phyloP scores from a whole-genome alignment of 495 filamentous ascomycete genomes.

The Hypoxylon trugodes region DNA sequence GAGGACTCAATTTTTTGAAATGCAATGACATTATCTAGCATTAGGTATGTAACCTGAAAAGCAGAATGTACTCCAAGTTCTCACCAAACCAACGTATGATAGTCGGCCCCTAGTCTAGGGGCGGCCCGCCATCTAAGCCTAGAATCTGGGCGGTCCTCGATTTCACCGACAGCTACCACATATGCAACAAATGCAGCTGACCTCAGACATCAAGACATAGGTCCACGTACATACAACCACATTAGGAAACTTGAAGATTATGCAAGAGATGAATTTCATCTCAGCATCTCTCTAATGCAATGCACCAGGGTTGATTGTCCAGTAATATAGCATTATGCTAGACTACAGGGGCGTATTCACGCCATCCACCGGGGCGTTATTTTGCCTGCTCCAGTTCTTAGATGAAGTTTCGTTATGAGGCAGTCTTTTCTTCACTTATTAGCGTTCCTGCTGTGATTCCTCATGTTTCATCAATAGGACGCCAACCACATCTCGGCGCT shows the following conservation, averaged over 20 bases:
- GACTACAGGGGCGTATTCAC: slow-evolving; percentile 11
- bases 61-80: background rate
- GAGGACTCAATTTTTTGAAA: background rate
- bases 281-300: slow-evolving; percentile 22
- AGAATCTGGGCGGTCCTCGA: slow-evolving; percentile 5
- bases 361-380: slow-evolving; percentile 15
- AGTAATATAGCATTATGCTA: slow-evolving; percentile 23
- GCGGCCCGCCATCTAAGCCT: slow-evolving; percentile 36
- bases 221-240: slow-evolving; percentile 16
- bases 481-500: slow-evolving; percentile 27
- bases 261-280: slow-evolving; percentile 18
- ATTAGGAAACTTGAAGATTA: slow-evolving; percentile 30
- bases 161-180: slow-evolving; percentile 8
- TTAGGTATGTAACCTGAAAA: slow-evolving; percentile 9
- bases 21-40: slow-evolving; percentile 3
- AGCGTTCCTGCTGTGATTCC: slow-evolving; percentile 30
- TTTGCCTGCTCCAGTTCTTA: slow-evolving; percentile 5
- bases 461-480: slow-evolving; percentile 37
- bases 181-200: slow-evolving; percentile 20
- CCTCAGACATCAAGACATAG: slow-evolving; percentile 7
- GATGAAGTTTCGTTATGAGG: slow-evolving; percentile 2
- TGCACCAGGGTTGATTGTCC: slow-evolving; percentile 9
- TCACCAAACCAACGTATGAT: slow-evolving; percentile 7
- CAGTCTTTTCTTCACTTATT: slow-evolving; percentile 14
- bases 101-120: slow-evolving; percentile 26